Evolutionary conservation across 495 filamentous ascomycete species (phyloP), one percentile per base, ranked within the genome.

Genomic region (Penicillium pulvis): DNA sequence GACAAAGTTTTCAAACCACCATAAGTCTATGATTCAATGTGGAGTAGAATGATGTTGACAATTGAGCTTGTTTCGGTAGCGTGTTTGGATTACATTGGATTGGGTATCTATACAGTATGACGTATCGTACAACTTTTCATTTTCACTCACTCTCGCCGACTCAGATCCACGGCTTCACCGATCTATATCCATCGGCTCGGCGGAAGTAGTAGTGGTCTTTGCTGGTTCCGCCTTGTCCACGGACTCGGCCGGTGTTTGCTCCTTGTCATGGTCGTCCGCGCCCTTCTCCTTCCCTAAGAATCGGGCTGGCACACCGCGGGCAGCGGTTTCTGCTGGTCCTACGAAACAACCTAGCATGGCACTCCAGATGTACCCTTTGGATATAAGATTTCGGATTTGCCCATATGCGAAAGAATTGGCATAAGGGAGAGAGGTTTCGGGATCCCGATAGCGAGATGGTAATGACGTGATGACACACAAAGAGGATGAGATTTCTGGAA

Each of bases 391-490:
- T 51, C 82, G 76, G 33, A 93, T 84, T 74, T 92, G 83, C 53
- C 81, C 80, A 71, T 89, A 94, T 8, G 90, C 91, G 58, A 87
- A 86, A 23, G 83, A 74, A 64, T 89, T 91, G 39, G 83, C 81
- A 70, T 90, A 96, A 10, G 88, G 83, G 23, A 96, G 79, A 0
- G 87, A 87, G 0, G 91, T 95, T 59, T 79, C 80, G 0, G 90
- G 88, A 64, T 96, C 91, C 36, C 85, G 80, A 70, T 91, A 94
- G 45, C 81, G 84, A 20, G 91, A 91, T 42, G 88, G 86, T 49
- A 89, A 83, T 61, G 86, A 85, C 9, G 91, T 94, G 71, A 96
- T 93, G 53, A 86, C 85, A 70, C 91, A 96, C 49, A 87, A 79
- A 69, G 71, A 80, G 68, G 67, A 75, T 19, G 77, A 78, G 51